Conservation (phyloP, 2,329 filamentous ascomycete species). For the Sclerotinia minor region DNA sequence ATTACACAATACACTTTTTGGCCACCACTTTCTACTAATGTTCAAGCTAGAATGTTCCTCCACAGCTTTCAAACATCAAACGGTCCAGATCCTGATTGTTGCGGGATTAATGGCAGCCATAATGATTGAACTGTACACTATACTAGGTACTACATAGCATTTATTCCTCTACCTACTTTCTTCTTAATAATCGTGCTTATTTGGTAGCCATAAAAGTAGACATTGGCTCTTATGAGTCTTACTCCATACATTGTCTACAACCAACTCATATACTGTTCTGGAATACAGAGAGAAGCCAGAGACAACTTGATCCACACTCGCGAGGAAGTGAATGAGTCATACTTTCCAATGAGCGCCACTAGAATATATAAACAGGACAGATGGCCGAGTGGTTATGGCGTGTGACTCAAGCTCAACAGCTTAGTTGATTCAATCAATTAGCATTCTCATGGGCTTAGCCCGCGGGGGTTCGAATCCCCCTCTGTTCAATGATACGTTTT, state of each 20-base stretch:
- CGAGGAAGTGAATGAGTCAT: fast-evolving
- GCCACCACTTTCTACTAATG: background rate
- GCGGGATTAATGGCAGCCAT: too few relatives aligned
- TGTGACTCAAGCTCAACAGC: constrained; percentile 25
- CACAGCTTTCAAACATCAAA: background rate
- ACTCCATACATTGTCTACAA: background rate
- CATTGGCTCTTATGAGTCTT: background rate
- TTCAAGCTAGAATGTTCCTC: background rate
- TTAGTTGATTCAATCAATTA: constrained; percentile 17
- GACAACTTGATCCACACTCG: background rate
- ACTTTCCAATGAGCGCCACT: background rate
- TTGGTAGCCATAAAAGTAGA: background rate
- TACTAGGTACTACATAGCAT: too few relatives aligned
- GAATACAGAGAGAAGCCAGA: background rate
- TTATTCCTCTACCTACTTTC: background rate
- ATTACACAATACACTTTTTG: background rate
- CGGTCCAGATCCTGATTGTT: background rate
- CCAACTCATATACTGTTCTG: background rate
- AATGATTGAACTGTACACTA: too few relatives aligned
- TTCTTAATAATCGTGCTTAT: too few relatives aligned
- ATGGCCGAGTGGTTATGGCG: constrained; percentile 27
- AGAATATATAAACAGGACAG: background rate
- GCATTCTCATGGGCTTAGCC: constrained; percentile 25
- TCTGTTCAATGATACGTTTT: constrained; percentile 9
- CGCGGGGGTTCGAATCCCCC: constrained; percentile 26